Percentiles rank a stretch among this genome's conserved stretches.
Conservation (phyloP, 148 eudicot species). For the Talinum fruticosum region DNA sequence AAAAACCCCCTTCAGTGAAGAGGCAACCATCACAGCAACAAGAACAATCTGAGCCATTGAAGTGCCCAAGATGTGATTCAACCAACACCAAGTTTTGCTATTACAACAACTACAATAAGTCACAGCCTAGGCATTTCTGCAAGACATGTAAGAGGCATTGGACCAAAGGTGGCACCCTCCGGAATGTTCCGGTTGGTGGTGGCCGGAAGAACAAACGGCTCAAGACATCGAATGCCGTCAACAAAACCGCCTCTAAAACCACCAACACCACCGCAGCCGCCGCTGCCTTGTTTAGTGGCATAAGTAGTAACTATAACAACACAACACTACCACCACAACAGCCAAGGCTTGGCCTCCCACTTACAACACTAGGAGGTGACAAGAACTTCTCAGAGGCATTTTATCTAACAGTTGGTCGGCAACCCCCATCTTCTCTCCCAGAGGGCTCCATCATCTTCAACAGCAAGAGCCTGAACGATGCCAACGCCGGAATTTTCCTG, state of each 20-base stretch:
- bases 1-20: slow-evolving; percentile 4
- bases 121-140: slow-evolving; percentile 82
- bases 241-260: slow-evolving; percentile 30
- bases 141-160: slow-evolving; percentile 93
- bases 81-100: slow-evolving; percentile 85
- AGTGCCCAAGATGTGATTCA: slow-evolving; percentile 83
- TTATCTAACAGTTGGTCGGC: slow-evolving; percentile 23
- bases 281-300: neutral
- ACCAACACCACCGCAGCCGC: slow-evolving; percentile 12
- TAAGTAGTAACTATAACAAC: slow-evolving; percentile 4
- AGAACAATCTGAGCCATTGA: slow-evolving; percentile 40
- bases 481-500: slow-evolving; percentile 16
- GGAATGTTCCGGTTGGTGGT: slow-evolving; percentile 83
- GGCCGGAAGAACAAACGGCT: slow-evolving; percentile 78
- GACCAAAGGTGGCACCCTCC: slow-evolving; percentile 92
- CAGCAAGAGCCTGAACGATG: too few relatives aligned
- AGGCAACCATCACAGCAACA: slow-evolving; percentile 24
- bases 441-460: slow-evolving; percentile 17
- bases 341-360: slow-evolving; percentile 15
- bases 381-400: slow-evolving; percentile 25
- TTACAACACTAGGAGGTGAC: slow-evolving; percentile 15
- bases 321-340: slow-evolving; percentile 17
- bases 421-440: slow-evolving; percentile 4
- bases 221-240: slow-evolving; percentile 30
- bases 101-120: slow-evolving; percentile 89